Base-by-base conservation (phyloP, 371 early-diverging fungal genomes). In the Zancudomyces culisetae region DNA sequence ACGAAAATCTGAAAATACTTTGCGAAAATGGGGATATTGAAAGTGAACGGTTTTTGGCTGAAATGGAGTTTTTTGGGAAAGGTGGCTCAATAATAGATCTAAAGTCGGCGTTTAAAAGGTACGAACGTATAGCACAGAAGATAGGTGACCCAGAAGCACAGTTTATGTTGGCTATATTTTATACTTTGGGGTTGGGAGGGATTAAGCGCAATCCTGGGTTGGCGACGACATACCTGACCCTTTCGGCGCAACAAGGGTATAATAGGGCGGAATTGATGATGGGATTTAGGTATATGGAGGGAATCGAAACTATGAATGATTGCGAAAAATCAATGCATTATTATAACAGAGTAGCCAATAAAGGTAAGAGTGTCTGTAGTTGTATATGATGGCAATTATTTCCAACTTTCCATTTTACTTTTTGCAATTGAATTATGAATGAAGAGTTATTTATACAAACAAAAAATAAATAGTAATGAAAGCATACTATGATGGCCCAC, bases 81-180 rank as follows among this genome's bases (percentile, higher is more conserved):
- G 81, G 78, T 52, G 65, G 68, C 21, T 57, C 68, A 26, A 73
- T 70, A 0, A 69, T 76, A 26, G 71, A 83, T 56, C 63, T 77
- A 28, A 52, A 58, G 0, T 49, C 64, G 28, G 83, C 87, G 18
- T 78, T 77, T 42, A 58, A 65, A 23, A 74, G 75, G 49, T 84
- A 78, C 56, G 55, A 64, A 45, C 51, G 64, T 48, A 60, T 83
- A 43, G 80, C 83, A 0, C 60, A 67, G 21, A 53, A 57, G 22
- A 70, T 67, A 27, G 95, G 92, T 39, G 81, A 89, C 58, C 73
- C 86, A 3, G 75, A 80, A 2, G 94, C 88, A 15, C 95, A 90
- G 58, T 79, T 86, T 29, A 81, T 82, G 73, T 61, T 90, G 3
- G 95, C 92, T 4, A 75, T 88, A 53, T 77, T 89, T 66, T 81